phyloP scores from a whole-genome alignment of 2,329 filamentous ascomycete genomes.

The Sarocladium strictum region DNA sequence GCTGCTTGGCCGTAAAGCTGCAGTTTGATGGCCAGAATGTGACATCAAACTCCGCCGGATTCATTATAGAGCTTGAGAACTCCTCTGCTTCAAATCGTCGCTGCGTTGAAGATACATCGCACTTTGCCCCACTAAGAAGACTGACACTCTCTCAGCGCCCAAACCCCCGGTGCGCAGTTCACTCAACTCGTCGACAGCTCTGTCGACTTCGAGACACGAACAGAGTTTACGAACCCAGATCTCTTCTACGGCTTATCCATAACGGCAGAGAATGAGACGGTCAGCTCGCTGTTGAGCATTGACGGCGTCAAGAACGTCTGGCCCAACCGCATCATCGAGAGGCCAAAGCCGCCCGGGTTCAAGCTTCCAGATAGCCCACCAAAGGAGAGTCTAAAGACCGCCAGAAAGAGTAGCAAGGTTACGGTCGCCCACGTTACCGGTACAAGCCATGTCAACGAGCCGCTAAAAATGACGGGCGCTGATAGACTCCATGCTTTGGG shows the following conservation, averaged over 20 bases:
- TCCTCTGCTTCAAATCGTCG: neutral
- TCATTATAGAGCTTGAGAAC: neutral
- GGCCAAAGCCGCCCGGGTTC: neutral
- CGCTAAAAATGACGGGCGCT: constrained; percentile 16
- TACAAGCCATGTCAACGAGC: neutral
- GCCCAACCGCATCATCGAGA: neutral
- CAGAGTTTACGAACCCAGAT: neutral
- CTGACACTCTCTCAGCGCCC: neutral
- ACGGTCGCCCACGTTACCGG: neutral
- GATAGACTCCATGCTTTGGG: constrained; percentile 16
- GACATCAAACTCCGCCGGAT: neutral
- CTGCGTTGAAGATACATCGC: neutral
- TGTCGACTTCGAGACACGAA: neutral
- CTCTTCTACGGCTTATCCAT: neutral
- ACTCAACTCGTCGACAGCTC: neutral
- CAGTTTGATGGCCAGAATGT: neutral
- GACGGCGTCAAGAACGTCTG: neutral
- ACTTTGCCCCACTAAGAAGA: neutral
- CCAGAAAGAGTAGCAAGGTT: neutral
- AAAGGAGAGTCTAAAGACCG: neutral
- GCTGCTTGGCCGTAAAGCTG: neutral
- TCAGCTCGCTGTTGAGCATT: neutral
- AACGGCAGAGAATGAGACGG: neutral
- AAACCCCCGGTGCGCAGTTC: neutral
- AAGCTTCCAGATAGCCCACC: neutral